Base-by-base conservation (phyloP, 2,329 filamentous ascomycete species). In the Arthrobotrys conoides region DNA sequence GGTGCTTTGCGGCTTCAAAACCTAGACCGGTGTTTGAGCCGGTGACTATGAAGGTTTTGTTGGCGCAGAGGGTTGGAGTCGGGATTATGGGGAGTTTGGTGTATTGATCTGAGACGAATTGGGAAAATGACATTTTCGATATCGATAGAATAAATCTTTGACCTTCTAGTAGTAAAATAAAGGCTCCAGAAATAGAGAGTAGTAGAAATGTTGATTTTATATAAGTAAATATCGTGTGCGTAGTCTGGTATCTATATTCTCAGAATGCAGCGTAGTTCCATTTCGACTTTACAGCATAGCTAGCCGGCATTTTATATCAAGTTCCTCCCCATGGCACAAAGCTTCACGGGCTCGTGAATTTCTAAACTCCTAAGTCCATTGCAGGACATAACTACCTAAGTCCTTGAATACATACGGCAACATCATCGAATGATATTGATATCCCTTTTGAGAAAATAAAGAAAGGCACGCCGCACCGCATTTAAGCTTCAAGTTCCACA, bases 21-120 rank as follows among this genome's bases (percentile, higher is more conserved):
- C 86, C 86, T 0, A 87, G 81, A 0, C 86, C 86, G 3, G 82
- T 82, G 67, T 86, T 87, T 57, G 85, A 83, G n/a, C 86, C 86
- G 0, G 86, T 87, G 55, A 87, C 83, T 38, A 87, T 83, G 66
- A 84, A 82, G 0, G 83, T 81, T 53, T 77, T 80, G 41, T 69
- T 71, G 6, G 72, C 64, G 59, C 72, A 70, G 36, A 30, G 20
- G 46, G 57, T 22, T 41, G n/a, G 0, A 10, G 65, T 76, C 3
- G 66, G 65, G 24, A 59, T 18, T 30, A 76, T 18, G 10, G 72
- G 72, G 20, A 76, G 72, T 20, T 49, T 65, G 6, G 66, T 59
- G 24, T 70, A 70, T 18, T 76, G 72, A 14, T 63, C 57, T 14
- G 55, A 24, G 48, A 70, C 57, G 36, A 76, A 64, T 27, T 59